Base-by-base conservation (phyloP, 2,329 filamentous ascomycete genomes). In the Salinomyces thailandicus region DNA sequence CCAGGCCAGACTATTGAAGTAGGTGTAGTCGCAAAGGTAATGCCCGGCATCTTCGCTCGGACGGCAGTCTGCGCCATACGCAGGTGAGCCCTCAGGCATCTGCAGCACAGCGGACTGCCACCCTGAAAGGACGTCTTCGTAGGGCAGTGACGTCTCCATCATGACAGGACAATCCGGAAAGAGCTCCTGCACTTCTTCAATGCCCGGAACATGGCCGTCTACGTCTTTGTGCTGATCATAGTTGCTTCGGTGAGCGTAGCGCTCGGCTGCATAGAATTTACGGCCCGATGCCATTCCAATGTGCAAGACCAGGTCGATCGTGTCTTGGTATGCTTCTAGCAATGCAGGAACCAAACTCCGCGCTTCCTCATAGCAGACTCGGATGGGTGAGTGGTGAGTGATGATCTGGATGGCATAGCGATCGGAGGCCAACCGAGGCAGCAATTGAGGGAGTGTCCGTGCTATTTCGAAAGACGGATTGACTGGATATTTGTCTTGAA, bases 381-480 rank as follows among this genome's bases (percentile, higher is more conserved):
- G 75, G 29, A 93, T 68, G 1, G 83, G 71, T 28, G 72, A 63
- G 1, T 78, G 74, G 52, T 85, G 77, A 16, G 75, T 66, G 35
- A 79, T 59, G 44, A 86, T 73, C 46, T 71, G 72, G 37, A 85
- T 73, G 7, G 67, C 64, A 34, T 50, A 53, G 48, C 47, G 53
- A 37, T 46, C 50, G 20, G 37, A 24, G n/a, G 44, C 27, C 32
- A 42, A 41, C 35, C 42, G 24, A 18, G 76, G 72, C 4, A 87
- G 71, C 47, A 73, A 71, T 2, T 71, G 59, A 3, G 84, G 79
- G n/a, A 93, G 73, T 14, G 64, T 67, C 17, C 67, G 69, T 33
- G 81, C 77, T 53, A 93, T 87, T 54, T 87, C 73, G 71, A 76
- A 87, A 3, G 85, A 85, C 6, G 85, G 84, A 55, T 93, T 93